Evolutionary conservation across 768 basidiomycete species (phyloP).

Genomic region (Chlorophyllum brunneum): DNA sequence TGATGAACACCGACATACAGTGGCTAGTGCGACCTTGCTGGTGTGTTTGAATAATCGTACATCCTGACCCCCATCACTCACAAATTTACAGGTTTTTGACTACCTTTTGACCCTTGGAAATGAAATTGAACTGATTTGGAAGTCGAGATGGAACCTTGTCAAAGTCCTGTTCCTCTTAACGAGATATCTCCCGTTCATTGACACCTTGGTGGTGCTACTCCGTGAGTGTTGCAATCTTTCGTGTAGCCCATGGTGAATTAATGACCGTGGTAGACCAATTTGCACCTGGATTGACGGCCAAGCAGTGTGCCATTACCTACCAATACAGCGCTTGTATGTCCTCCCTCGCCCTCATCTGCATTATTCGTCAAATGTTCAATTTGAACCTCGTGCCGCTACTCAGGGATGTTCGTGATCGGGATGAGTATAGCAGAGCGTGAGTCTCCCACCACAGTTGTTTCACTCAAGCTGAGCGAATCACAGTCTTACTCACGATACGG

Average conservation of each 20-base stretch:
- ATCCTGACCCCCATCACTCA: not conserved
- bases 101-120: slow-evolving; percentile 10
- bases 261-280: slow-evolving; percentile 4
- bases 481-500: slow-evolving; percentile 13
- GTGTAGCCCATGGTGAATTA: not conserved
- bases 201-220: not conserved
- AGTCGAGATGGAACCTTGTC: slow-evolving; percentile 9
- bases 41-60: not conserved
- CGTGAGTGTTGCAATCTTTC: slow-evolving; percentile 1
- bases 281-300: not conserved
- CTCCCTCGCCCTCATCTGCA: not conserved
- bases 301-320: slow-evolving; percentile 7
- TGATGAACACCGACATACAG: not conserved
- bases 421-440: slow-evolving; percentile 8
- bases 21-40: slow-evolving; percentile 6
- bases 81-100: slow-evolving; percentile 7
- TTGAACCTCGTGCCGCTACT: not conserved
- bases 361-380: not conserved
- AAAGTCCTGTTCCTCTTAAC: slow-evolving; percentile 15
- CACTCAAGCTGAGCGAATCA: not conserved
- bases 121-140: slow-evolving; percentile 13
- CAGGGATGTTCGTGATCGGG: slow-evolving; percentile 11
- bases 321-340: slow-evolving; percentile 10
- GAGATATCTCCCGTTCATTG: slow-evolving; percentile 13
- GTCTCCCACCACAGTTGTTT: not conserved